Base-by-base conservation (phyloP, 2,329 filamentous ascomycete genomes). In the Nannizziopsis barbatae region DNA sequence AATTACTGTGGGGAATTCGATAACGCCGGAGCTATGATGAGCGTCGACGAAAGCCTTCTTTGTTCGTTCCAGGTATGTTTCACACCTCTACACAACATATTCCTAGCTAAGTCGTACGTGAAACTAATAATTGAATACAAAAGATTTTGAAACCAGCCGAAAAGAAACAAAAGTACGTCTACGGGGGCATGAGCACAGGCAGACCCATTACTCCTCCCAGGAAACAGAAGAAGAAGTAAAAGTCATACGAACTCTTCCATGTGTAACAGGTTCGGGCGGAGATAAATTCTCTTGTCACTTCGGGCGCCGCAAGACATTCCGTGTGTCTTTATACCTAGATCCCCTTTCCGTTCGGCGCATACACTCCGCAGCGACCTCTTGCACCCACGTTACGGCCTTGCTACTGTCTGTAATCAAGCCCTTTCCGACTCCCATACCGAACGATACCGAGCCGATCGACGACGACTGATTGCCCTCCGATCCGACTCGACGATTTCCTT, bases 81-180 rank as follows among this genome's bases (percentile, higher is more conserved):
- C 63, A 12, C 31, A 42, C 27, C 45, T 32, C 40, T 32, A 27
- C 31, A 18, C 18, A 42, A 40, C 36, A 35, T 42, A 33, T n/a
- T 22, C 18, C 11, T 38, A 9, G 50, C 45, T 12, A 40, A 30
- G 38, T 38, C 17, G 44, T n/a, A 12, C 14, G 12, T 17, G 17
- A 41, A 32, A 17, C 20, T 46, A 49, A 56, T 56, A 53, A 54
- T 38, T 17, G 50, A 45, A 40, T 44, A 43, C 42, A 38, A n/a
- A 31, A 94, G 87, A 96, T 98, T 67, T 78, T 98, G 75, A 98
- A 96, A 77, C 92, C 92, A 65, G 92, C 92, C 71, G 92, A 98
- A 80, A 98, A 98, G 83, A 98, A 98, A 83, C 90, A 95, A 86
- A 96, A 96, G 89, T 96, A 94, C 77, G 89, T 93, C 67, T 78